These are phyloP conservation scores for Mycogone perniciosa DNA, from an alignment of 2,329 filamentous ascomycete species.

Conservation along the genomic window DNA sequence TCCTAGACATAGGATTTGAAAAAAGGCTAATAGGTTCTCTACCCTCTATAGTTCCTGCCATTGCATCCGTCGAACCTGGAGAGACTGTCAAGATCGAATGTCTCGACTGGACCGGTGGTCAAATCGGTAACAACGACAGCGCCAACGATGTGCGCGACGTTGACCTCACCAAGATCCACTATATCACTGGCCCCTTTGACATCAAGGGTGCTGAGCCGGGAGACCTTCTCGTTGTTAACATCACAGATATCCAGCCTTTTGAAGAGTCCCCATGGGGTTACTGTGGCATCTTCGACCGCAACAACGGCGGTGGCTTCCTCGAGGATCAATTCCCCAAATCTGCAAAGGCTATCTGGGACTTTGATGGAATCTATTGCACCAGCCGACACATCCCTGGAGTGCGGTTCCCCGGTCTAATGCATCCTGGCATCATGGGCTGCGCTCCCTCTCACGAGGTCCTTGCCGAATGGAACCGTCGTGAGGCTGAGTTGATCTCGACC, in stretches of 20 bases:
- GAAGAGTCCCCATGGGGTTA: conserved; percentile 86
- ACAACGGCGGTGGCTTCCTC: conserved; percentile 83
- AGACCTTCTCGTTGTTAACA: conserved; percentile 79
- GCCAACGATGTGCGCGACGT: conserved; percentile 85
- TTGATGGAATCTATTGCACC: conserved; percentile 61
- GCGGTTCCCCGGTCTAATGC: conserved; percentile 81
- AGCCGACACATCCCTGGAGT: conserved; percentile 83
- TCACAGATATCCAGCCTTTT: conserved; percentile 87
- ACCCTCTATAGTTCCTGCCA: conserved; percentile 57
- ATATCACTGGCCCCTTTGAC: conserved; percentile 84
- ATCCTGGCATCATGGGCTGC: conserved; percentile 86
- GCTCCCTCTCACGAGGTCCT: conserved; percentile 75
- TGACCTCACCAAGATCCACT: conserved; percentile 79
- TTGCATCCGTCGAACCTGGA: conserved; percentile 66
- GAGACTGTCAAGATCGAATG: conserved; percentile 94
- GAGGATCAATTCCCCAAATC: conserved; percentile 82
- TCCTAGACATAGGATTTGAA: not conserved
- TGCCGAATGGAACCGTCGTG: conserved; percentile 75
- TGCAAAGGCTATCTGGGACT: conserved; percentile 57
- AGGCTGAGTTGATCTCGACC: conserved; percentile 69
- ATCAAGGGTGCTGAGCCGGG: conserved; percentile 78
- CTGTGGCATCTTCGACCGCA: conserved; percentile 70
- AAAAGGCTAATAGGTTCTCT: not conserved
- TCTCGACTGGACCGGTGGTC: conserved; percentile 76
- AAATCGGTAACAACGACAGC: conserved; percentile 82